phyloP scores from a whole-genome alignment of 106 monocot species.

The Chionographis japonica region DNA sequence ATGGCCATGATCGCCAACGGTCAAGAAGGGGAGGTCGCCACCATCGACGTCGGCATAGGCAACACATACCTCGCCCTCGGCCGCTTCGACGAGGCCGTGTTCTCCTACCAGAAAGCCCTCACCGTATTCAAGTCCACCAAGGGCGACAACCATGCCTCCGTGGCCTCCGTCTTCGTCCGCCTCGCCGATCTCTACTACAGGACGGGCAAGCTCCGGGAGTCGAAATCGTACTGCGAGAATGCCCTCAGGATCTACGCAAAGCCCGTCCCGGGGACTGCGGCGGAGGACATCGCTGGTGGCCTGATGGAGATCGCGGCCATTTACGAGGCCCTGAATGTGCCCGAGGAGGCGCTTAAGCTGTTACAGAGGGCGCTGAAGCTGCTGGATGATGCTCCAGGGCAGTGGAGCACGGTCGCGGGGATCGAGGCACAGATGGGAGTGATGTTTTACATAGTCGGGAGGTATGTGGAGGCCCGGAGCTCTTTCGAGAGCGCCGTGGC shows the following conservation, averaged over 20 bases:
- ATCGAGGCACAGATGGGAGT: conserved; percentile 49
- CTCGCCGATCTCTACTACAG: conserved; percentile 43
- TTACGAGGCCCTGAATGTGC: conserved; percentile 32
- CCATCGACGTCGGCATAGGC: conserved; percentile 35
- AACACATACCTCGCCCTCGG: conserved; percentile 38
- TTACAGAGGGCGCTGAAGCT: conserved; percentile 33
- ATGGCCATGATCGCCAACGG: conserved; percentile 43
- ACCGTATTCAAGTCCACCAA: conserved; percentile 47
- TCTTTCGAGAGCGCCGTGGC: conserved; percentile 28
- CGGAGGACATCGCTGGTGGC: conserved; percentile 34
- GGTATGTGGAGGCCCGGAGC: conserved; percentile 22
- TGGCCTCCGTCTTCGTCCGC: conserved; percentile 39
- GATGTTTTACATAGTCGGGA: conserved; percentile 36
- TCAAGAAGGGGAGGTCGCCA: conserved; percentile 35
- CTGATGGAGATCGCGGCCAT: conserved; percentile 28
- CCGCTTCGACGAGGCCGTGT: conserved; percentile 47
- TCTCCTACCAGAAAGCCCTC: conserved; percentile 47
- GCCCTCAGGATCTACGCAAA: conserved; percentile 36
- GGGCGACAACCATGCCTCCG: conserved; percentile 32
- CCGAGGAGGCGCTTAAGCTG: conserved; percentile 41
- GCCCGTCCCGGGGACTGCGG: conserved; percentile 31
- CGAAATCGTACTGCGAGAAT: conserved; percentile 48
- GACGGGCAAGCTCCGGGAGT: conserved; percentile 41
- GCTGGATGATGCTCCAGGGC: conserved; percentile 32
- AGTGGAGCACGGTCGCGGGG: conserved; percentile 36